phyloP scores from a whole-genome alignment of 495 filamentous ascomycete species.

The Talaromyces liani region DNA sequence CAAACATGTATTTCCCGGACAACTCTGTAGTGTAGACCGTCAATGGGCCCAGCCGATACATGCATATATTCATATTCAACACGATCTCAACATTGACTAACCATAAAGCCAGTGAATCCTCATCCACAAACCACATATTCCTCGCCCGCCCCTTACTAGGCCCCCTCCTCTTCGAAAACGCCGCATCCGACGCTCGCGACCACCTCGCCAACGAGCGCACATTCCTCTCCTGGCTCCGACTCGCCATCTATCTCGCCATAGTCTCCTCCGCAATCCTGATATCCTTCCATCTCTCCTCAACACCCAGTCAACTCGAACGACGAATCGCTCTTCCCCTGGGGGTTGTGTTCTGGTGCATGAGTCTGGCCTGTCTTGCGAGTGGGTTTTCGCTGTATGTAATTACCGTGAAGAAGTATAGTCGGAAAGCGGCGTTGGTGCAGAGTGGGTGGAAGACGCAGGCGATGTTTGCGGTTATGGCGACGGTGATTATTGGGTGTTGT shows the following conservation, averaged over 20 bases:
- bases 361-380: constrained; percentile 62
- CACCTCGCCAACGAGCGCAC: constrained; percentile 54
- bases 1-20: not conserved
- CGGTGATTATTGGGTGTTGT: constrained; percentile 74
- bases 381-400: constrained; percentile 83
- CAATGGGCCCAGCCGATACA: not conserved
- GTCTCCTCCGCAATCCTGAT: constrained; percentile 84
- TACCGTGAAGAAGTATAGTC: constrained; percentile 78
- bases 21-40: not conserved
- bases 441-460: constrained; percentile 88
- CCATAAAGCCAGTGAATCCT: not conserved
- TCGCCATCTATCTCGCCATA: constrained; percentile 84
- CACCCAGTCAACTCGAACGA: constrained; percentile 62
- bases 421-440: constrained; percentile 77
- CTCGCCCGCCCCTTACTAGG: constrained; percentile 63
- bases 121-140: constrained; percentile 43
- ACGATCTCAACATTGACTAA: not conserved
- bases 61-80: not conserved
- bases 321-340: constrained; percentile 78
- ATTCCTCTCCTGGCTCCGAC: constrained; percentile 90
- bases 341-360: constrained; percentile 78
- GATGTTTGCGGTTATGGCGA: constrained; percentile 67
- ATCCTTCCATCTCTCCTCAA: constrained; percentile 79
- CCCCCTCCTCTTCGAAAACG: constrained; percentile 83
- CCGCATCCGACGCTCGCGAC: constrained; percentile 73